Conservation (phyloP, 176 grass and related monocot species). For the Juncus inflexus region DNA sequence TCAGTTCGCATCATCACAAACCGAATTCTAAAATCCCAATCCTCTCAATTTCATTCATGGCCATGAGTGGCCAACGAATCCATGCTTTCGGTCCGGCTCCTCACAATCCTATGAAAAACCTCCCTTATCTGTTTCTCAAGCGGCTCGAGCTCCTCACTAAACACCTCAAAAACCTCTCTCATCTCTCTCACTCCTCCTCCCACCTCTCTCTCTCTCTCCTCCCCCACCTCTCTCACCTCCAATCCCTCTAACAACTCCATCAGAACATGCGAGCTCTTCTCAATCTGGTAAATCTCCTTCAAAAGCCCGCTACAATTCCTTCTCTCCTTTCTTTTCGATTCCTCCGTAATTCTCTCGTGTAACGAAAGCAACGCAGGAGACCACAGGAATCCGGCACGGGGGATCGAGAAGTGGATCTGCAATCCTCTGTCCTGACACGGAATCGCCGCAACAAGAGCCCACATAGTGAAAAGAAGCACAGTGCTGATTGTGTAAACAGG, state of each 20-base stretch:
- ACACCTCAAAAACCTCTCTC: conserved; percentile 37
- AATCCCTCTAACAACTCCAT: conserved; percentile 47
- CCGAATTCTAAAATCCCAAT: conserved; percentile 19
- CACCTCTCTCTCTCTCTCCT: conserved; percentile 51
- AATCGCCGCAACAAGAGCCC: conserved; percentile 69
- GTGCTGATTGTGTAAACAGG: conserved; percentile 64
- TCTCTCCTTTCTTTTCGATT: conserved; percentile 82
- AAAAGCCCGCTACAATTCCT: conserved; percentile 70
- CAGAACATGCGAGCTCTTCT: conserved; percentile 58
- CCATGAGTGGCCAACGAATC: conserved; percentile 41
- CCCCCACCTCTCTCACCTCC: conserved; percentile 18
- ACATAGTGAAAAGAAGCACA: conserved; percentile 65
- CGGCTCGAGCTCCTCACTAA: conserved; percentile 62
- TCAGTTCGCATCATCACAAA: background rate
- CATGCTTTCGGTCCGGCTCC: conserved; percentile 75
- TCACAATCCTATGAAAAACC: conserved; percentile 91
- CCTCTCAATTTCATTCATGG: conserved; percentile 35
- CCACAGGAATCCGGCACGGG: conserved; percentile 54
- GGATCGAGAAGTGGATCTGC: conserved; percentile 50
- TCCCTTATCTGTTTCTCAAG: conserved; percentile 73
- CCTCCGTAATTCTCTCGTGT: conserved; percentile 71
- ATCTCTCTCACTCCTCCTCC: conserved; percentile 47
- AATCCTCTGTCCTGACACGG: conserved; percentile 73
- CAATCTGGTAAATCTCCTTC: conserved; percentile 64
- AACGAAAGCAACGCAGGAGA: conserved; percentile 58